Percentiles rank a stretch among this genome's conserved stretches.
Conservation (phyloP, 1,284 basidiomycete species). For the Melanopsichium pennsylvanicum region DNA sequence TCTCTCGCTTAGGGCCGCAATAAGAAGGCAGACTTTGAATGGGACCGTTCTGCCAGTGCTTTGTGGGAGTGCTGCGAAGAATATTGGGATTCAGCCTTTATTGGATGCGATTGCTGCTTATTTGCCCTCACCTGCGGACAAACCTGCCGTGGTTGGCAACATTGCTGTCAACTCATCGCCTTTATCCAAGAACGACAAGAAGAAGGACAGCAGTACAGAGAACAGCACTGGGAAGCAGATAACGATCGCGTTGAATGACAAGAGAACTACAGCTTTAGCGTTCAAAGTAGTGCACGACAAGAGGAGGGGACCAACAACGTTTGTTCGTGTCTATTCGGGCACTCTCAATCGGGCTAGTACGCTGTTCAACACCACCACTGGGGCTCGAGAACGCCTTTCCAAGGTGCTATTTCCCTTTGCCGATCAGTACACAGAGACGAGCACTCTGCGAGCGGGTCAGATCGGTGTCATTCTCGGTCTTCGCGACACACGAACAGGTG, state of each 20-base stretch:
- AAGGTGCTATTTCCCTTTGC: slow-evolving; percentile 84
- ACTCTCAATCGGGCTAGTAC: slow-evolving; percentile 71
- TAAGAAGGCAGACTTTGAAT: slow-evolving; percentile 75
- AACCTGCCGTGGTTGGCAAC: slow-evolving; percentile 23
- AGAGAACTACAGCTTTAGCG: slow-evolving; percentile 69
- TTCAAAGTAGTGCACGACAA: slow-evolving; percentile 91
- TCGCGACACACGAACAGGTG: slow-evolving; percentile 84
- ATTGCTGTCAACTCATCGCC: neutral
- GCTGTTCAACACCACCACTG: slow-evolving; percentile 76
- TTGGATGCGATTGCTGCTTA: slow-evolving; percentile 82
- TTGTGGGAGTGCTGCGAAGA: slow-evolving; percentile 81
- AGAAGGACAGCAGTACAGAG: neutral
- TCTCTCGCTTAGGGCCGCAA: slow-evolving; percentile 66
- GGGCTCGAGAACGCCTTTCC: slow-evolving; percentile 76
- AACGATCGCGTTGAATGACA: slow-evolving; percentile 22
- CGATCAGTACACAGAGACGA: slow-evolving; percentile 78
- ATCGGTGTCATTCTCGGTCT: slow-evolving; percentile 85
- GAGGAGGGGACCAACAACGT: slow-evolving; percentile 86
- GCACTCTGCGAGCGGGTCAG: slow-evolving; percentile 80
- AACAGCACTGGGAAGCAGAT: slow-evolving; percentile 58
- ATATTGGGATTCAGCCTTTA: slow-evolving; percentile 81
- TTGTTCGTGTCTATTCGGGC: slow-evolving; percentile 87
- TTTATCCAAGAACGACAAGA: neutral
- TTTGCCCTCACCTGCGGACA: slow-evolving; percentile 75
- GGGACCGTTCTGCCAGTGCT: slow-evolving; percentile 79